These are phyloP conservation scores for Sinapis alba DNA, from an alignment of 441 rosid species.

Conservation along the genomic window DNA sequence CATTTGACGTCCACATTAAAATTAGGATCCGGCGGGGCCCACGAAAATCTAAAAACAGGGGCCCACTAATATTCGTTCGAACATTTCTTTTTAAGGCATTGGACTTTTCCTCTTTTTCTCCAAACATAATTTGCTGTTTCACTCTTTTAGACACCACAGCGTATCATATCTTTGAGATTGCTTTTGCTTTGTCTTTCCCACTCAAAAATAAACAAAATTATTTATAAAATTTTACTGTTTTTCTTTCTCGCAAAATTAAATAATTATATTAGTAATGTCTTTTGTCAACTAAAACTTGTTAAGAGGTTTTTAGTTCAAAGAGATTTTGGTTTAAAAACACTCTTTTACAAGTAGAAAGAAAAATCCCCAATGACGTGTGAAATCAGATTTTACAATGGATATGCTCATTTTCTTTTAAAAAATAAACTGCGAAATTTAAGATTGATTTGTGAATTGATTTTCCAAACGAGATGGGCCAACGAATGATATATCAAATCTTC, in stretches of 20 bases:
- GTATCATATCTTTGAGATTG: constrained; percentile 57
- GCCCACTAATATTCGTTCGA: constrained; percentile 41
- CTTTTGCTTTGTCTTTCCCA: constrained; percentile 43
- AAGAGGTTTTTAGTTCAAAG: neutral
- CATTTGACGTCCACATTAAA: constrained; percentile 35
- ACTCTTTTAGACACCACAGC: constrained; percentile 44
- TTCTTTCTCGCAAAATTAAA: neutral
- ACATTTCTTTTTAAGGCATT: constrained; percentile 37
- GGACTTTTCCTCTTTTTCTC: constrained; percentile 47
- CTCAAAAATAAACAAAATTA: neutral
- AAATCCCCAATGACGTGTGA: neutral
- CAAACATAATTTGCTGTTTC: constrained; percentile 42
- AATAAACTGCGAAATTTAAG: neutral
- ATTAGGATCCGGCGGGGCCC: constrained; percentile 54
- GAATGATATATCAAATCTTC: constrained; percentile 43
- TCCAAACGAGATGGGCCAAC: constrained; percentile 33
- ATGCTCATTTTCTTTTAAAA: neutral
- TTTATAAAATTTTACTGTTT: neutral
- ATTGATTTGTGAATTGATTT: constrained; percentile 34
- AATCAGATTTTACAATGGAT: neutral
- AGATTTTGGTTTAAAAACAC: neutral
- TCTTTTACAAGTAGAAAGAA: neutral
- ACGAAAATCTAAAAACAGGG: constrained; percentile 54
- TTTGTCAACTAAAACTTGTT: constrained; percentile 4
- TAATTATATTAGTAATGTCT: neutral